Conservation (phyloP, 441 rosid genomes). For the Adansonia madagascariensis region DNA sequence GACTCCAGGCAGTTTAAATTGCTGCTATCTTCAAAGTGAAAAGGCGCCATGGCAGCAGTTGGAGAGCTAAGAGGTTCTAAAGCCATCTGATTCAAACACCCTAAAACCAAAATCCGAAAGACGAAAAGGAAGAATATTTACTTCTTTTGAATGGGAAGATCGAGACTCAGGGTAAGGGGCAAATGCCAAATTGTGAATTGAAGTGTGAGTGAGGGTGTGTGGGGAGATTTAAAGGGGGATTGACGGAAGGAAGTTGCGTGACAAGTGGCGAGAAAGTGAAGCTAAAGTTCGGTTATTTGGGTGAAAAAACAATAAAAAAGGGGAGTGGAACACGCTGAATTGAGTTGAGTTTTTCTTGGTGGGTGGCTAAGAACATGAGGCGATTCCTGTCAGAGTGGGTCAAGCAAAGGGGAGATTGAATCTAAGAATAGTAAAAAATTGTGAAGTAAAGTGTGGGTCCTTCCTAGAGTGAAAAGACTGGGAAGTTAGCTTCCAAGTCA, state of each 20-base stretch:
- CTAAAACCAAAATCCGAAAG: neutral
- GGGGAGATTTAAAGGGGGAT: neutral
- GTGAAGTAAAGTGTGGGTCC: neutral
- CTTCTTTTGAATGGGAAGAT: neutral
- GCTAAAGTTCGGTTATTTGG: neutral
- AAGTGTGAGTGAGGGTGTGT: conserved; percentile 28
- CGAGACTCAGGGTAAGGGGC: neutral
- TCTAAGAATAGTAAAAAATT: neutral
- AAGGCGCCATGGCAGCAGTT: conserved; percentile 46
- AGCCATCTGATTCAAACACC: conserved; percentile 51
- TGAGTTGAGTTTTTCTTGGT: neutral
- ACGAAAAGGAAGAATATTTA: conserved; percentile 6
- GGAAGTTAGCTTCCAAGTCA: conserved; percentile 7
- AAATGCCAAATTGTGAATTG: neutral
- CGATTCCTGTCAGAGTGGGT: neutral
- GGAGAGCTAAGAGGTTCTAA: conserved; percentile 80
- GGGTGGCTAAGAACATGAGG: too few species aligned
- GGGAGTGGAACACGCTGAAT: conserved; percentile 46
- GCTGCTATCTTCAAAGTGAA: conserved; percentile 49
- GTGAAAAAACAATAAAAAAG: neutral
- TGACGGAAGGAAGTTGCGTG: conserved; percentile 61
- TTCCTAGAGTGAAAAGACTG: neutral
- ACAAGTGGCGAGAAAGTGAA: conserved; percentile 60
- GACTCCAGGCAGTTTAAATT: conserved; percentile 52
- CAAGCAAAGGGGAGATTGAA: neutral